Percentiles rank a stretch among this genome's conserved stretches.
phyloP scores from a whole-genome alignment of 306 rosid genomes.

The Cucurbita pepo region DNA sequence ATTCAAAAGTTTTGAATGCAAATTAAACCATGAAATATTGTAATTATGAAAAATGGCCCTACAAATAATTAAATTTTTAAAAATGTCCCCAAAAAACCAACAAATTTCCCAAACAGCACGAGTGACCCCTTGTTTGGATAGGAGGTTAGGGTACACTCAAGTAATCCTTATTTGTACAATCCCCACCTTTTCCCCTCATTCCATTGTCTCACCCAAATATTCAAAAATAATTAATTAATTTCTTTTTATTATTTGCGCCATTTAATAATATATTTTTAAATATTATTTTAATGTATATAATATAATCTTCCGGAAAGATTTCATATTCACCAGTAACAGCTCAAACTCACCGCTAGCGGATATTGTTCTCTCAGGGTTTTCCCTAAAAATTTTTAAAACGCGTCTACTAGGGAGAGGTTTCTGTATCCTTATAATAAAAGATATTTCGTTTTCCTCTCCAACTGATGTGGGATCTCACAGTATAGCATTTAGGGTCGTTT shows the following conservation, averaged over 20 bases:
- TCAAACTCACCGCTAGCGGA: too few relatives aligned
- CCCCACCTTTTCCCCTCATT: neutral
- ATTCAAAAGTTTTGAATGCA: neutral
- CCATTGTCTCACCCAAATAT: neutral
- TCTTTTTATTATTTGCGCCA: neutral
- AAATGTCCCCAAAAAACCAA: neutral
- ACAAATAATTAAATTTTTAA: neutral
- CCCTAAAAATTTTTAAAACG: too few relatives aligned
- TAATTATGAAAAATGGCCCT: neutral
- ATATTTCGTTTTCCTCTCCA: too few relatives aligned
- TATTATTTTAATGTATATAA: neutral
- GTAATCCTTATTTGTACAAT: constrained; percentile 4
- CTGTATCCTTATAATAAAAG: too few relatives aligned
- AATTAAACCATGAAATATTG: neutral
- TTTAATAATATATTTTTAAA: neutral
- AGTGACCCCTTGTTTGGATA: constrained; percentile 6
- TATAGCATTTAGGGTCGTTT: too few relatives aligned
- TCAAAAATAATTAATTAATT: neutral
- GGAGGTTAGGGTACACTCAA: constrained; percentile 4
- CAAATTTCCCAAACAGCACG: neutral
- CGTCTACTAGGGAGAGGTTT: too few relatives aligned
- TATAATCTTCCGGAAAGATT: too few relatives aligned
- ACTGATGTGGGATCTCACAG: too few relatives aligned
- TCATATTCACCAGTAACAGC: too few relatives aligned
- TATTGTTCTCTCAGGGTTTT: too few relatives aligned